phyloP scores from a whole-genome alignment of 148 eudicot species.

The Simmondsia chinensis region DNA sequence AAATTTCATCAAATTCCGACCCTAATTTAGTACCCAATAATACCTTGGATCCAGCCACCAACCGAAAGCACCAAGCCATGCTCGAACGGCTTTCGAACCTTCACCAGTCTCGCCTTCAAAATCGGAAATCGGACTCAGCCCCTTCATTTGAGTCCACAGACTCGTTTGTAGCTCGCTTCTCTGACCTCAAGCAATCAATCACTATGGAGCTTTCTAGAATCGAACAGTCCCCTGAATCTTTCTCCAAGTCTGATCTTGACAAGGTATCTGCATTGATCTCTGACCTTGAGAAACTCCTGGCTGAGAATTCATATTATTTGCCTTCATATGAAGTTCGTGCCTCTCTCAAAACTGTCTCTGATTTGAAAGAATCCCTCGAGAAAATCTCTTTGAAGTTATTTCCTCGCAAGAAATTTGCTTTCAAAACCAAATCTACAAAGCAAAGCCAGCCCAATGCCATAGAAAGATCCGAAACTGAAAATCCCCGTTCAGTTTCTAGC shows the following conservation, averaged over 20 bases:
- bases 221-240: slow-evolving; percentile 21
- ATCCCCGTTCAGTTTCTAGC: slow-evolving; percentile 1
- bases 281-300: slow-evolving; percentile 56
- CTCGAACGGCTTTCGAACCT: slow-evolving; percentile 64
- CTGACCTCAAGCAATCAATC: slow-evolving; percentile 42
- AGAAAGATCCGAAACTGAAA: slow-evolving; percentile 11
- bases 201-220: slow-evolving; percentile 27
- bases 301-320: slow-evolving; percentile 60
- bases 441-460: slow-evolving; percentile 5
- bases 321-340: slow-evolving; percentile 74
- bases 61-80: slow-evolving; percentile 61
- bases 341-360: slow-evolving; percentile 43
- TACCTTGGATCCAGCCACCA: slow-evolving; percentile 14
- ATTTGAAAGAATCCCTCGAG: slow-evolving; percentile 49
- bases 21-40: no score
- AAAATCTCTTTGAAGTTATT: slow-evolving; percentile 27
- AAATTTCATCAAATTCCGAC: no score
- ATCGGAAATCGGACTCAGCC: slow-evolving; percentile 17
- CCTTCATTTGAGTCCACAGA: slow-evolving; percentile 44
- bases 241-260: slow-evolving; percentile 28
- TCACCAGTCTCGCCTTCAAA: slow-evolving; percentile 32
- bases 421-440: slow-evolving; percentile 42
- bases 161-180: slow-evolving; percentile 49
- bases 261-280: slow-evolving; percentile 34
- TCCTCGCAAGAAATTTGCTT: slow-evolving; percentile 71